phyloP scores from a whole-genome alignment of 257 asterid species.

The Ophiorrhiza pumila region DNA sequence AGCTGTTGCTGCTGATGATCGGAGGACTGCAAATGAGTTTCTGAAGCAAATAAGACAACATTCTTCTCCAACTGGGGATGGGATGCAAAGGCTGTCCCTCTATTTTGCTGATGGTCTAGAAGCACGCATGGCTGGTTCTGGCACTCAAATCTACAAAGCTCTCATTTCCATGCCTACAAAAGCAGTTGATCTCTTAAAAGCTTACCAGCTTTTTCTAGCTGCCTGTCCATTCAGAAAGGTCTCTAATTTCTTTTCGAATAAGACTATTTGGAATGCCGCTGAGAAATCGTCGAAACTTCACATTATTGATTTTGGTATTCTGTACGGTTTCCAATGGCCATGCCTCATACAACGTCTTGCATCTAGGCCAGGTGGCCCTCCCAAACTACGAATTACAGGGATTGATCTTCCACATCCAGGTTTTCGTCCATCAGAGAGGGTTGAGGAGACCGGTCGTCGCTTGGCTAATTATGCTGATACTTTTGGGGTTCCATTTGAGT shows the following conservation, averaged over 20 bases:
- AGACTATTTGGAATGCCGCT: constrained; percentile 32
- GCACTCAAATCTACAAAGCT: constrained; percentile 38
- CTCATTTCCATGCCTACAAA: constrained; percentile 31
- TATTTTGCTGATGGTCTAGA: constrained; percentile 43
- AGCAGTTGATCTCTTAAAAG: constrained; percentile 39
- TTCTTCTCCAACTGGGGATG: constrained; percentile 41
- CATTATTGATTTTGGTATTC: constrained; percentile 43
- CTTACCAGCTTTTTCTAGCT: constrained; percentile 44
- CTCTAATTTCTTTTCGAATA: constrained; percentile 36
- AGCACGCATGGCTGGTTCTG: constrained; percentile 47
- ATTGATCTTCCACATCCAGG: constrained; percentile 46
- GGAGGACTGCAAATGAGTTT: constrained; percentile 54
- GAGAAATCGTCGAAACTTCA: constrained; percentile 31
- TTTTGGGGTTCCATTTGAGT: constrained; percentile 40
- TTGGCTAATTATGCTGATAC: constrained; percentile 38
- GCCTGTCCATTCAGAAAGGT: constrained; percentile 44
- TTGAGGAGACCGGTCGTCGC: constrained; percentile 48
- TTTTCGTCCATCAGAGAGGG: constrained; percentile 39
- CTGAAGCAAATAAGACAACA: constrained; percentile 63
- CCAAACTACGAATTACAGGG: constrained; percentile 45
- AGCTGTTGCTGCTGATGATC: constrained; percentile 75
- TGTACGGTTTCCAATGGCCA: constrained; percentile 54
- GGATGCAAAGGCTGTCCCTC: constrained; percentile 40
- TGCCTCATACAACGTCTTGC: constrained; percentile 42
- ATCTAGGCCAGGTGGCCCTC: constrained; percentile 38